Evolutionary conservation across 768 basidiomycete species (phyloP).

Genomic region (Gloeopeniophorella convolvens): DNA sequence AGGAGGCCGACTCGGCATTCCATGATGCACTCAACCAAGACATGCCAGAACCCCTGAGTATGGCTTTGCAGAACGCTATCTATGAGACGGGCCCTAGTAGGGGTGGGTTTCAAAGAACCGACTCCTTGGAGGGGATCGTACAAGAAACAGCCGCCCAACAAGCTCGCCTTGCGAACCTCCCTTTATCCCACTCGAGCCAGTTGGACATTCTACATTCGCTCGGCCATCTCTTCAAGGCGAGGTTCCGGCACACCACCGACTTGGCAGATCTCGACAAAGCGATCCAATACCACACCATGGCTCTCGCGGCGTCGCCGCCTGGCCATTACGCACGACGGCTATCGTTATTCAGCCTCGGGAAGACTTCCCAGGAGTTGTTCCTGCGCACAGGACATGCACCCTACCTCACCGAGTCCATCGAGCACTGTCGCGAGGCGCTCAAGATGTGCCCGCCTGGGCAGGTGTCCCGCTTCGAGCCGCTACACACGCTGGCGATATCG

Average conservation of each 20-base stretch:
- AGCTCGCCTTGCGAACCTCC: not conserved
- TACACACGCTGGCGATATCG: not conserved
- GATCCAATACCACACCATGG: not conserved
- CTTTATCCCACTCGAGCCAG: not conserved
- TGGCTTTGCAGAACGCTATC: not conserved
- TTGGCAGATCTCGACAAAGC: conserved; percentile 7
- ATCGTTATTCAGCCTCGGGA: conserved; percentile 1
- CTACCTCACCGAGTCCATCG: not conserved
- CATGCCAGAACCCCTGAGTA: not conserved
- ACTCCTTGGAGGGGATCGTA: not conserved
- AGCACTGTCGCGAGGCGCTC: conserved; percentile 1
- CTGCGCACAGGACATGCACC: not conserved
- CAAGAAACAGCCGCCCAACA: not conserved
- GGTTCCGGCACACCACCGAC: not conserved
- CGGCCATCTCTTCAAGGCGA: not conserved
- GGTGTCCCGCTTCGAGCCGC: conserved; percentile 7
- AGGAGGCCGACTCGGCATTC: not conserved
- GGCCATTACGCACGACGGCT: not conserved
- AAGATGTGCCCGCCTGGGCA: conserved; percentile 3
- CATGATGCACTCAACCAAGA: not conserved
- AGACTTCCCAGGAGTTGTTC: not conserved
- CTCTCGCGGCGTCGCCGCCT: conserved; percentile 1
- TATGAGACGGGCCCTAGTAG: not conserved
- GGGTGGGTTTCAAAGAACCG: conserved; percentile 2
- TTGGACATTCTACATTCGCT: conserved; percentile 1